Percentiles rank a stretch among this genome's conserved stretches.
phyloP scores from a whole-genome alignment of 495 filamentous ascomycete species.

The Aspergillus nidulans region DNA sequence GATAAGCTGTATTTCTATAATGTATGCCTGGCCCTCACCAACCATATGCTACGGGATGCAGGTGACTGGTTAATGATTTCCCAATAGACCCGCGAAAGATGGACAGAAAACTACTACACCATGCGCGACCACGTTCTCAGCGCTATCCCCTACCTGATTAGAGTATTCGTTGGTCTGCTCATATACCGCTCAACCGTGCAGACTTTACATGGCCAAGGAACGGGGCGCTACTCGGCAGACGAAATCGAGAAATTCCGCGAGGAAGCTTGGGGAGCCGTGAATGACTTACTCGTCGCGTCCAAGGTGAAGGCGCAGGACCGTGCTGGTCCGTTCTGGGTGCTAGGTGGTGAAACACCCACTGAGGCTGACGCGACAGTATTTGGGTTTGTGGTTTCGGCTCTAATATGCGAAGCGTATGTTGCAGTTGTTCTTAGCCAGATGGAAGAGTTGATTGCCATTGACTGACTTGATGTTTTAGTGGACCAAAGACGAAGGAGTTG shows the following conservation, averaged over 20 bases:
- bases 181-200: slow-evolving; percentile 38
- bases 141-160: slow-evolving; percentile 46
- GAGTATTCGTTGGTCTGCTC: slow-evolving; percentile 49
- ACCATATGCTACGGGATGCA: too few species aligned
- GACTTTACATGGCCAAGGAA: slow-evolving; percentile 53
- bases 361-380: slow-evolving; percentile 55
- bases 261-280: slow-evolving; percentile 52
- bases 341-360: slow-evolving; percentile 50
- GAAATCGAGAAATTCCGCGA: slow-evolving; percentile 42
- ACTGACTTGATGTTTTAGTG: slow-evolving; percentile 23
- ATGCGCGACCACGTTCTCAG: slow-evolving; percentile 52
- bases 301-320: slow-evolving; percentile 5
- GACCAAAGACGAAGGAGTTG: slow-evolving; percentile 39
- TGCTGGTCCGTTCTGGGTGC: slow-evolving; percentile 49
- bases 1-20: slow-evolving; percentile 57
- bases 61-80: background rate
- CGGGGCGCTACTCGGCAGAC: slow-evolving; percentile 40
- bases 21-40: slow-evolving; percentile 20
- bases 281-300: slow-evolving; percentile 30
- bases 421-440: background rate
- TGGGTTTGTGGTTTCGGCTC: slow-evolving; percentile 48
- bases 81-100: slow-evolving; percentile 33
- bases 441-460: background rate
- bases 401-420: slow-evolving; percentile 54
- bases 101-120: slow-evolving; percentile 57